phyloP scores from a whole-genome alignment of 805 yeast genomes.

The Teunomyces gatunensis region DNA sequence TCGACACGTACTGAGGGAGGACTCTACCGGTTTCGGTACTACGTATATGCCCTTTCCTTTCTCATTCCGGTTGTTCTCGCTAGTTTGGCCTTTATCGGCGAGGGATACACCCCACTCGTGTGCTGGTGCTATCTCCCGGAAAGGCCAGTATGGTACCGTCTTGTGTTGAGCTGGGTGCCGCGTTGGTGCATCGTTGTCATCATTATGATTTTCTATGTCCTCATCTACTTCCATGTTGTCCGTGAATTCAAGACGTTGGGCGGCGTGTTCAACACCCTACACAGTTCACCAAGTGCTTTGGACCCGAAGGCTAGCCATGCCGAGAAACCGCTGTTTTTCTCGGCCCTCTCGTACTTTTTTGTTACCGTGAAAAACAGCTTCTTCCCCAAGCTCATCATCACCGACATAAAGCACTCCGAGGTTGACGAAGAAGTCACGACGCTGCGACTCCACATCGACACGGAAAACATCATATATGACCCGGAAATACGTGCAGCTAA shows the following conservation, averaged over 20 bases:
- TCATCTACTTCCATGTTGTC: constrained; percentile 71
- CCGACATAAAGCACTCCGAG: constrained; percentile 29
- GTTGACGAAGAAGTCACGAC: constrained; percentile 20
- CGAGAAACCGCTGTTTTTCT: constrained; percentile 23
- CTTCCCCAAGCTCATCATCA: constrained; percentile 28
- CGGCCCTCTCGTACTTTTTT: constrained; percentile 30
- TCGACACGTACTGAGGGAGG: constrained; percentile 64
- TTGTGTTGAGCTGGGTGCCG: constrained; percentile 79
- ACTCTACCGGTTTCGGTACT: constrained; percentile 53
- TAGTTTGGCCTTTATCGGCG: constrained; percentile 62
- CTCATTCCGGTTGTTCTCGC: constrained; percentile 67
- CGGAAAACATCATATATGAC: constrained; percentile 23
- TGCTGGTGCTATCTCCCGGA: constrained; percentile 81
- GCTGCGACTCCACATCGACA: constrained; percentile 14
- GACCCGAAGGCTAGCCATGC: constrained; percentile 10
- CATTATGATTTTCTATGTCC: constrained; percentile 62
- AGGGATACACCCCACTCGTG: constrained; percentile 55
- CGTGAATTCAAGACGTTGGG: constrained; percentile 57
- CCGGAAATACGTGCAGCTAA: constrained; percentile 56
- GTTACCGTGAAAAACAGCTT: constrained; percentile 18
- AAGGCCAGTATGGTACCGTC: constrained; percentile 67
- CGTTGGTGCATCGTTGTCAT: constrained; percentile 63
- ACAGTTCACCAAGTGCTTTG: constrained; percentile 12
- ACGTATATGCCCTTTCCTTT: constrained; percentile 57
- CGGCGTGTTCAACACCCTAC: constrained; percentile 40